Conservation (phyloP, 2,329 filamentous ascomycete species). For the Leptographium lundbergii region DNA sequence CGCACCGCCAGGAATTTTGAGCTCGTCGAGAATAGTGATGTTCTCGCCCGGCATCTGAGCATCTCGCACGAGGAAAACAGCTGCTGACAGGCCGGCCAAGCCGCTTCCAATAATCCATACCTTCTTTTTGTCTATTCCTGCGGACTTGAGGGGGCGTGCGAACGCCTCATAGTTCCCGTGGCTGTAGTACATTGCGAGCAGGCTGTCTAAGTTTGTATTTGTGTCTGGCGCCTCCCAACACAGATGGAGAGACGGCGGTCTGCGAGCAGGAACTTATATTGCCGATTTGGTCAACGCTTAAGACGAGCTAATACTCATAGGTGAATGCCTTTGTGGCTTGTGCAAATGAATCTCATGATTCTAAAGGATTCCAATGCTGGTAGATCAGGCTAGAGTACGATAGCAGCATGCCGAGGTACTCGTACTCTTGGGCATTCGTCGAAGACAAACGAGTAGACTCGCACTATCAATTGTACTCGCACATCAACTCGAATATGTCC, state of each 20-base stretch:
- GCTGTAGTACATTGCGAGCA: constrained; percentile 15
- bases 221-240: background rate
- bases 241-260: background rate
- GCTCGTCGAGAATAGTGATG: too few relatives aligned
- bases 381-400: too few relatives aligned
- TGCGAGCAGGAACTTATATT: background rate
- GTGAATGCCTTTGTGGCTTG: too few relatives aligned
- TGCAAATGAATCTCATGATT: background rate
- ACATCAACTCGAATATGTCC: background rate
- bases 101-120: too few relatives aligned
- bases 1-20: too few relatives aligned
- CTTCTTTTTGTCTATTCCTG: too few relatives aligned
- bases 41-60: too few relatives aligned
- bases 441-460: too few relatives aligned
- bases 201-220: background rate
- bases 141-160: constrained; percentile 11
- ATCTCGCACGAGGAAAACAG: too few relatives aligned
- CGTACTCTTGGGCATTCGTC: background rate
- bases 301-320: too few relatives aligned
- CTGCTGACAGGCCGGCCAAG: too few relatives aligned
- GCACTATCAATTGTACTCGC: too few relatives aligned
- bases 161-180: constrained; percentile 15
- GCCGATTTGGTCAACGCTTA: background rate
- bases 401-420: background rate
- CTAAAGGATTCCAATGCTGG: background rate